Evolutionary conservation across 1,284 basidiomycete genomes (phyloP).

Genomic region (Fomitopsis pinicola): DNA sequence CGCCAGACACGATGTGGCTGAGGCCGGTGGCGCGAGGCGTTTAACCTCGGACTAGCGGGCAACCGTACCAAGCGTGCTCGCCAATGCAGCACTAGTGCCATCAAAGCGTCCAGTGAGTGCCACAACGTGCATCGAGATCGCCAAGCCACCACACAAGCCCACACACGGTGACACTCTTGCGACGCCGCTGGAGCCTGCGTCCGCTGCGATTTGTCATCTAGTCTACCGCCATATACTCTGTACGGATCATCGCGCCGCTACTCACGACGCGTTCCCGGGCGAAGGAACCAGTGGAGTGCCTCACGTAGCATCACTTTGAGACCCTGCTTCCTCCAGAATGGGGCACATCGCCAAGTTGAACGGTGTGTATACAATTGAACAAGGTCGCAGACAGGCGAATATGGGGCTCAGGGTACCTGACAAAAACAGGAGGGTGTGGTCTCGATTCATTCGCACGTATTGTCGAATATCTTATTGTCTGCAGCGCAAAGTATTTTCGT

Average conservation of each 20-base stretch:
- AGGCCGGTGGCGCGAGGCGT: too few species aligned
- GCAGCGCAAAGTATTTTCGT: slow-evolving; percentile 55
- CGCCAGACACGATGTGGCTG: too few species aligned
- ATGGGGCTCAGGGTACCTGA: slow-evolving; percentile 56
- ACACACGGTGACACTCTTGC: too few species aligned
- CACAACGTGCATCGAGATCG: too few species aligned
- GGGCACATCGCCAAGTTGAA: slow-evolving; percentile 14
- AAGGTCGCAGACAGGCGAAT: slow-evolving; percentile 49
- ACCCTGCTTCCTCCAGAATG: slow-evolving; percentile 22
- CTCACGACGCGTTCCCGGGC: slow-evolving; percentile 23
- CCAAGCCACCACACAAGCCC: too few species aligned
- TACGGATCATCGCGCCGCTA: slow-evolving; percentile 48
- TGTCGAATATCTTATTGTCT: neutral
- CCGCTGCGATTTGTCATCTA: neutral
- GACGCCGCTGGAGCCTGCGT: too few species aligned
- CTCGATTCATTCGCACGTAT: slow-evolving; percentile 6
- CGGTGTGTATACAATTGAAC: slow-evolving; percentile 36
- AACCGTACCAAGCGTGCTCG: too few species aligned
- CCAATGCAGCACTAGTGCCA: too few species aligned
- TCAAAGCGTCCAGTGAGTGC: too few species aligned
- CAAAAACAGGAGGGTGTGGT: slow-evolving; percentile 61
- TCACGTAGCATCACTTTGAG: slow-evolving; percentile 47
- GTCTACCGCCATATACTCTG: slow-evolving; percentile 21
- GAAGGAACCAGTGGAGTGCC: slow-evolving; percentile 18
- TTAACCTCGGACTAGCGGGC: too few species aligned